Base-by-base conservation (phyloP, 2,329 filamentous ascomycete species). In the Aureobasidium sp. region DNA sequence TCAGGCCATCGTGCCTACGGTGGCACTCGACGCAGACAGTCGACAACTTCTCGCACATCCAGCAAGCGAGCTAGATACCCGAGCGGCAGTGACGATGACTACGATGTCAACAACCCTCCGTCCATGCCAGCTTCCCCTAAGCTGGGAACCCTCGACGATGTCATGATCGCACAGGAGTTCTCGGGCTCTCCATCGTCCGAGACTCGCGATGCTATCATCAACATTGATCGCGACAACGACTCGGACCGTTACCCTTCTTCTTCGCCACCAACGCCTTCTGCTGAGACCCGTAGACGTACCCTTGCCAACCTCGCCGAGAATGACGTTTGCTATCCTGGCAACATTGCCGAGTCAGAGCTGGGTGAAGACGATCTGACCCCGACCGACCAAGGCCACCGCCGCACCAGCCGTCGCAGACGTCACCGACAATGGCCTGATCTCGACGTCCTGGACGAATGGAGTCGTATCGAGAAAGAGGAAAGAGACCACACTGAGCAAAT, bases 301-400 rank as follows among this genome's bases (percentile, higher is more conserved):
- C 81, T 85, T 66, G 80, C 81, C 14, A 73, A 87, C 14, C 81
- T 86, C 12, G 89, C 86, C 0, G 85, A 94, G 68, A 89, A 89
- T 66, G 94, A 97, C 75, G 92, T 97, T 0, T 97, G 94, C 76
- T 97, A 96, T 69, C 93, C 92, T 0, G 85, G 86, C 6, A 87
- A 89, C 60, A 67, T 65, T 11, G 85, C 81, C 5, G 81, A 91
- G 74, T 94, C 90, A 0, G 91, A 95, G 68, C 78, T 94, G 52
- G 91, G 82, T 31, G 89, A 93, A 35, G 91, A 95, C 50, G 90
- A 94, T 53, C 78, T 69, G 6, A 75, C 54, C 2, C 49, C 49
- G 1, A 47, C 52, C n/a, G 74, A 19, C 71, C 70, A 60, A 76
- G 75, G 44, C 74, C 57, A 63, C 27, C 68, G 65, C 40, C 60